Conservation (phyloP, 2,329 filamentous ascomycete species). For the Tolypocladium paradoxum region DNA sequence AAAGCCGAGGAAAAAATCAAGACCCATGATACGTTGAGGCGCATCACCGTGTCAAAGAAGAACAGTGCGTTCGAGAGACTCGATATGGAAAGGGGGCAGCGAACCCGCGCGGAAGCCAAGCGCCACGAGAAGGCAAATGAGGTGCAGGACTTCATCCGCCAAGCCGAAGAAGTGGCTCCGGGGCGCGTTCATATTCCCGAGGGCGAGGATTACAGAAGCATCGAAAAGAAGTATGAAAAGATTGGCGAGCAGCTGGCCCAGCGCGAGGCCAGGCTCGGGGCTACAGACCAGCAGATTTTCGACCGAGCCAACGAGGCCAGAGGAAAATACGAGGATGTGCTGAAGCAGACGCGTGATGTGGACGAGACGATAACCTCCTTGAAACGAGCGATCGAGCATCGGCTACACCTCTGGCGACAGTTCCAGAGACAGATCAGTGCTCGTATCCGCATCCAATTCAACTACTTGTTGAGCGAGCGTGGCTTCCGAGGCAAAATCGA, state of each 20-base stretch:
- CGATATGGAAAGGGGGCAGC: constrained; percentile 36
- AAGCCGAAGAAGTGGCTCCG: constrained; percentile 43
- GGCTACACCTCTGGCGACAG: constrained; percentile 63
- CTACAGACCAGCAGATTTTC: constrained; percentile 53
- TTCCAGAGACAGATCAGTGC: constrained; percentile 81
- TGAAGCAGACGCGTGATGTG: constrained; percentile 28
- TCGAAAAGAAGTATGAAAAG: constrained; percentile 42
- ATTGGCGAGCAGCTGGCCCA: constrained; percentile 48
- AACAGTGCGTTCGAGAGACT: constrained; percentile 46
- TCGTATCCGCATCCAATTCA: constrained; percentile 78
- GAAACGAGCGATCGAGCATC: constrained; percentile 52
- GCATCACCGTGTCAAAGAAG: constrained; percentile 46
- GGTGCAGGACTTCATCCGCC: constrained; percentile 41
- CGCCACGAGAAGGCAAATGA: constrained; percentile 32
- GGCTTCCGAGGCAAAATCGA: constrained; percentile 75
- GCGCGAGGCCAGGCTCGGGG: constrained; percentile 48
- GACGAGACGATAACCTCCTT: constrained; percentile 32
- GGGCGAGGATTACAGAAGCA: constrained; percentile 49
- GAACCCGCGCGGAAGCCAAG: constrained; percentile 32
- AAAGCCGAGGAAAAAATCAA: constrained; percentile 46
- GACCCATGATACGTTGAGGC: constrained; percentile 35
- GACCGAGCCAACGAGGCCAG: constrained; percentile 31
- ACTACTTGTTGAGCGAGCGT: constrained; percentile 78
- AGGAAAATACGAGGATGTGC: constrained; percentile 31
- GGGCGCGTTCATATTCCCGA: constrained; percentile 51